Base-by-base conservation (phyloP, 2,329 filamentous ascomycete species). In the Pseudopithomyces chartarum region DNA sequence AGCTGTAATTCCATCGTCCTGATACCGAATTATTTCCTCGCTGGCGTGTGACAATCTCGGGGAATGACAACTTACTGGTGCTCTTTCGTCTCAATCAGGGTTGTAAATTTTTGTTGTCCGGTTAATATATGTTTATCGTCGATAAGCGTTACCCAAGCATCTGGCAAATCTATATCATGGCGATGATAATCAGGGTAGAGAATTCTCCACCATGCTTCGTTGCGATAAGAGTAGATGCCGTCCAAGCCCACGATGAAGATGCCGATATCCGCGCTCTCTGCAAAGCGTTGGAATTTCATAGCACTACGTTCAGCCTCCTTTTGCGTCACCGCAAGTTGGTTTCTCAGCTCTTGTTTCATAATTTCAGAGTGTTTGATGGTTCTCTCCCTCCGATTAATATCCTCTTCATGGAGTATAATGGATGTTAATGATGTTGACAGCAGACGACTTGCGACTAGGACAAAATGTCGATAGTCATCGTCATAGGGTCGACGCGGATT, bases 401-500 rank as follows among this genome's bases (percentile, higher is more conserved):
- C 67, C 59, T 75, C 66, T 62, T 79, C 71, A 2, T 77, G 75
- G 2, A 80, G 51, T 5, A 75, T 68, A 11, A 79, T 74, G 3
- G 76, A 70, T 3, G 77, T 74, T 13, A 77, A 68, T 19, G 73
- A 69, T 2, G 78, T 79, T 29, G 68, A 67, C 3, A 80, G 60
- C 1, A 78, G 56, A 20, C 78, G 72, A 6, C 68, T 61, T 32
- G 74, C 61, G 1, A 79, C 65, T 13, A 73, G 64, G 2, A 76
- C 62, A 50, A 75, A 80, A 15, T 74, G 60, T 33, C 73, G 66
- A 45, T 79, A 79, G 10, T 76, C 71, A 17, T 71, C 65, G 36
- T 78, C 73, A 40, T 75, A 77, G 0, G 74, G 71, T 17, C 71
- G 64, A 2, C 75, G 66, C 3, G 77, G 76, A 45, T 76, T 78